These are phyloP conservation scores for Carallia brachiata DNA, from an alignment of 345 rosid genomes.

Conservation along the genomic window DNA sequence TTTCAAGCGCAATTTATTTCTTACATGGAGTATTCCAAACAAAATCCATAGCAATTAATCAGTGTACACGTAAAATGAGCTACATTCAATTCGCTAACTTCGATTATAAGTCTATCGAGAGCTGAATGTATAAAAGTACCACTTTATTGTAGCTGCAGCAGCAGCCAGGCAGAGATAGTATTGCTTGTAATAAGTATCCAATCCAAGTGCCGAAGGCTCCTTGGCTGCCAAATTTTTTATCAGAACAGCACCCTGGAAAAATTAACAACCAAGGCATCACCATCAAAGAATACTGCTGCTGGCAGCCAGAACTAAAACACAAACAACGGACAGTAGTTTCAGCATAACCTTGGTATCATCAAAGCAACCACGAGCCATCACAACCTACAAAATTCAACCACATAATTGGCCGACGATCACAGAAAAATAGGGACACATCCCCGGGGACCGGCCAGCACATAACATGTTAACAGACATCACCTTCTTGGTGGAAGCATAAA, in stretches of 20 bases:
- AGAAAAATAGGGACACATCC: neutral
- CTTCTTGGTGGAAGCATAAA: constrained; percentile 71
- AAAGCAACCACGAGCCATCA: constrained; percentile 84
- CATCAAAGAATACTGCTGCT: constrained; percentile 18
- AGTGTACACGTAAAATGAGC: neutral
- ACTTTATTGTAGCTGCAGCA: constrained; percentile 81
- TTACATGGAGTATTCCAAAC: neutral
- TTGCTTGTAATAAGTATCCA: constrained; percentile 93
- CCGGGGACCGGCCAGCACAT: neutral
- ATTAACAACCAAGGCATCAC: constrained; percentile 23
- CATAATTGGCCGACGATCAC: constrained; percentile 7
- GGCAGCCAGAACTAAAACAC: constrained; percentile 14
- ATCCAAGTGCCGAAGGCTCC: constrained; percentile 89
- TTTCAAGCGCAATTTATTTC: constrained; percentile 1
- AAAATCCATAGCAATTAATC: too few relatives aligned
- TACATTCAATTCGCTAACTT: too few relatives aligned
- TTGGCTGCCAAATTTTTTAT: constrained; percentile 75
- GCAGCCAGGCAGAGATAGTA: constrained; percentile 94
- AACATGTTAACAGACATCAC: constrained; percentile 29
- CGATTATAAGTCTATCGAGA: constrained; percentile 2
- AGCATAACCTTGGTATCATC: constrained; percentile 88
- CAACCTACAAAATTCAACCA: constrained; percentile 49
- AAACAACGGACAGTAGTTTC: constrained; percentile 12
- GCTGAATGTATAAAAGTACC: constrained; percentile 44
- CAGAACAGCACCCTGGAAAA: constrained; percentile 76